Evolutionary conservation across 2,329 filamentous ascomycete genomes (phyloP).

Genomic region (Hypoxylon sp.): DNA sequence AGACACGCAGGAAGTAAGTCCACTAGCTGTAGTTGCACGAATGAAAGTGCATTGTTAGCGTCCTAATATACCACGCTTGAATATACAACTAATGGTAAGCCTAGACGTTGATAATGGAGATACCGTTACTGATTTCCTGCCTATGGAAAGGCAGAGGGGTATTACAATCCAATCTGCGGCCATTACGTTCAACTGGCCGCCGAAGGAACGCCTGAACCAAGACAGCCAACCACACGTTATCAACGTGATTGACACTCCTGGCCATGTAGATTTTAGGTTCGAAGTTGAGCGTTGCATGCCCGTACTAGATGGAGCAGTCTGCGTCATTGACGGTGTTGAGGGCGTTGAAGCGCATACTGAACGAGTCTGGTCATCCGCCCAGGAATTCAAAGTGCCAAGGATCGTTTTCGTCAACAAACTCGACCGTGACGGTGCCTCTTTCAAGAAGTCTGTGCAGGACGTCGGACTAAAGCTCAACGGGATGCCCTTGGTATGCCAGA

Average conservation of each 20-base stretch:
- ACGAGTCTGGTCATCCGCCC: slow-evolving; percentile 93
- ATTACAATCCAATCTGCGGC: slow-evolving; percentile 99
- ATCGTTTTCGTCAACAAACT: slow-evolving; percentile 88
- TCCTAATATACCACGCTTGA: not conserved
- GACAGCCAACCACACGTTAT: slow-evolving; percentile 63
- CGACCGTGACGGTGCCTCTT: slow-evolving; percentile 83
- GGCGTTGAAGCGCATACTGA: slow-evolving; percentile 98
- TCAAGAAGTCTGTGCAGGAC: slow-evolving; percentile 86
- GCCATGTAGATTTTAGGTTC: slow-evolving; percentile 97
- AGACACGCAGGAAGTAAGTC: slow-evolving; percentile 78
- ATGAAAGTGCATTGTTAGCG: not conserved
- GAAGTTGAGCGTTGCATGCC: slow-evolving; percentile 92
- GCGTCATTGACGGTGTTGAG: slow-evolving; percentile 90
- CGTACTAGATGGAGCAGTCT: slow-evolving; percentile 90
- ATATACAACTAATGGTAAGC: slow-evolving; percentile 27
- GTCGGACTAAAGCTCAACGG: slow-evolving; percentile 82
- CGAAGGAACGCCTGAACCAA: slow-evolving; percentile 52
- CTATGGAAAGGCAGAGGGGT: slow-evolving; percentile 88
- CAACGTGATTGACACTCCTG: slow-evolving; percentile 95
- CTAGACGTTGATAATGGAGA: slow-evolving; percentile 94
- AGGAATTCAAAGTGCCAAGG: slow-evolving; percentile 84
- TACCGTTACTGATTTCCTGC: slow-evolving; percentile 96
- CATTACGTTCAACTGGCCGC: slow-evolving; percentile 93
- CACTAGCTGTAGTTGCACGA: slow-evolving; percentile 11
- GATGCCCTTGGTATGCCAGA: slow-evolving; percentile 92